Evolutionary conservation across 306 rosid genomes (phyloP), one percentile per base, ranked within the genome.

Genomic region (Ziziphus jujuba): DNA sequence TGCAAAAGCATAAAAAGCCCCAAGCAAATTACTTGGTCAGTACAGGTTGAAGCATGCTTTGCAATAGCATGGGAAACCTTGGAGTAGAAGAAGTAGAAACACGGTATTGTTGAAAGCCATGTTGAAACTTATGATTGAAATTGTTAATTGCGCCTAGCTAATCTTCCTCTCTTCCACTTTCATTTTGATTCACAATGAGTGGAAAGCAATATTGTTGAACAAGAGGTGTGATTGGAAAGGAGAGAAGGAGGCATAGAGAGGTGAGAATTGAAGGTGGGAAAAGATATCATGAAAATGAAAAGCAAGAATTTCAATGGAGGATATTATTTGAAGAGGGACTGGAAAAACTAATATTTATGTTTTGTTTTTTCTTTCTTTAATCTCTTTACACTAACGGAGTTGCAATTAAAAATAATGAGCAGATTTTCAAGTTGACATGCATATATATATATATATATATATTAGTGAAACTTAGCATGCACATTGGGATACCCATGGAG

Each of bases 21-120:
- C 33, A 28, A 28, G 3, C 33, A 28, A 28, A 28, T 28, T 28
- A 28, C 33, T 28, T 28, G 33, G 33, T 28, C 33, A 28, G 33
- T 28, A 28, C 33, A n/a, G n/a, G n/a, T n/a, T n/a, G n/a, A n/a
- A n/a, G n/a, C n/a, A n/a, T n/a, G n/a, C n/a, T n/a, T n/a, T n/a
- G n/a, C n/a, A n/a, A n/a, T n/a, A n/a, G n/a, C n/a, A n/a, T n/a
- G n/a, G n/a, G n/a, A n/a, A n/a, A n/a, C n/a, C n/a, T 28, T 77
- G 85, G 74, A 85, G 65, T 15, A 88, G 63, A 58, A 88, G 66
- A 58, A 85, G 52, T 40, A 85, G 57, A 53, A 83, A 56, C 66
- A 81, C 50, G 74, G 86, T 61, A 59, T 24, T 49, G 33, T 71
- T 36, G 65, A 81, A 75, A 52, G 56, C 72, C 89, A 87, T 79